Evolutionary conservation across 768 basidiomycete species (phyloP), one percentile per base, ranked within the genome.

Genomic region (Artomyces pyxidatus): DNA sequence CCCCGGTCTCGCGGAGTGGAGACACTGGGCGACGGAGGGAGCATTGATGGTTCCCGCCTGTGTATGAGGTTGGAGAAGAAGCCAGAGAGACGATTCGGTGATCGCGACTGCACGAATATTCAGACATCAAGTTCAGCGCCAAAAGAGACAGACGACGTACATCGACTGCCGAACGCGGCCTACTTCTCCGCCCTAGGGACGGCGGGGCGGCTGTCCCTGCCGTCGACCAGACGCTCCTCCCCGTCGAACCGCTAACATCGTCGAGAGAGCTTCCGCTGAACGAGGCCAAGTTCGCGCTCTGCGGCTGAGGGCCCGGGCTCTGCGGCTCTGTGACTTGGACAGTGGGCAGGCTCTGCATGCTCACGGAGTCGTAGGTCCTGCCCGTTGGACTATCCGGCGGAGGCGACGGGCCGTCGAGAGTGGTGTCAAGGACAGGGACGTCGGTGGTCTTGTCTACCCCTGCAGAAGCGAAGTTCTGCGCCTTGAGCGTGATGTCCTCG

Each of bases 31-130:
- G 63, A 37, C 3, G 63, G 52, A 25, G 59, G 54, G 3, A 68
- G 59, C 12, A 64, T 55, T n/a, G n/a, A n/a, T 35, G 65, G 67
- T 46, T 88, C 84, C 42, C 84, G 76, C 48, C 88, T 78, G 60
- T 85, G 80, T 6, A 91, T 85, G 50, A 91, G 73, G 58, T 78
- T 80, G 14, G 78, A 83, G 63, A 90, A 81, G 66, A 91, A 91
- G n/a, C 88, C 88, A 22, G 89, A 91, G 26, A 91, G 71, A 25
- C 88, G 76, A 61, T 82, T 88, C 23, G 83, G 74, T 32, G 82
- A 68, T 49, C 87, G 81, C 51, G 66, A 64, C 75, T 83, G 62
- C 35, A 23, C 12, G 11, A 28, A 32, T 29, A 29, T 48, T 7
- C 41, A 39, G 19, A 57, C 59, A 59, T 53, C 16, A 55, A 52